Percentiles rank a stretch among this genome's conserved stretches.
These are phyloP conservation scores for Grosmannia penicillata DNA, from an alignment of 2,329 filamentous ascomycete species.

Conservation along the genomic window DNA sequence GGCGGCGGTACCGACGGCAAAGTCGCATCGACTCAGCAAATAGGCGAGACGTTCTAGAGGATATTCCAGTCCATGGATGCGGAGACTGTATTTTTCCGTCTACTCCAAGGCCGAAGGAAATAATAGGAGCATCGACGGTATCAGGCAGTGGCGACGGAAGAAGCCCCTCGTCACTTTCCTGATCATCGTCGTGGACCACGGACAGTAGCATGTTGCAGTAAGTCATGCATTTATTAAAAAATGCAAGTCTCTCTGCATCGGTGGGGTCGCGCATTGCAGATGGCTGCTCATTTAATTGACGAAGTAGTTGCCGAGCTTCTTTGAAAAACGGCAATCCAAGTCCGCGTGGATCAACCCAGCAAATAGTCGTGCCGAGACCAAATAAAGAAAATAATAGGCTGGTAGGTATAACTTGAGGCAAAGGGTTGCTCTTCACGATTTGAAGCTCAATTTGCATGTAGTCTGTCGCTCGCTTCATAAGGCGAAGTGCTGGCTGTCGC, in stretches of 20 bases:
- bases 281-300: not conserved
- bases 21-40: slow-evolving; percentile 18
- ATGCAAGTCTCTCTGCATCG: slow-evolving; percentile 15
- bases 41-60: slow-evolving; percentile 16
- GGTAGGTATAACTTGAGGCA: slow-evolving; percentile 14
- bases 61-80: slow-evolving; percentile 24
- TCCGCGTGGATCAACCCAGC: slow-evolving; percentile 20
- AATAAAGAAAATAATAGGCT: slow-evolving; percentile 21
- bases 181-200: slow-evolving; percentile 19
- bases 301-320: slow-evolving; percentile 7
- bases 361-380: slow-evolving; percentile 22
- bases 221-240: slow-evolving; percentile 23
- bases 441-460: slow-evolving; percentile 19
- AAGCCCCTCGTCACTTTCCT: slow-evolving; percentile 1
- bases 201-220: slow-evolving; percentile 24
- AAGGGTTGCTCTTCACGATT: slow-evolving; percentile 8
- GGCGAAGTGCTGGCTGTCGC: slow-evolving; percentile 17
- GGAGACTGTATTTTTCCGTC: slow-evolving; percentile 4
- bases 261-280: slow-evolving; percentile 1
- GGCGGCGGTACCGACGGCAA: slow-evolving; percentile 18
- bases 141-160: not conserved
- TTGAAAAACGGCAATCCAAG: slow-evolving; percentile 7
- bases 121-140: no score
- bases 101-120: not conserved
- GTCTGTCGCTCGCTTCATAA: slow-evolving; percentile 18